A percentile compares a stretch with the other conserved stretches of the same genome.
Conservation (phyloP, 192 early-diverging fungal species). For the Thamnidium elegans region DNA sequence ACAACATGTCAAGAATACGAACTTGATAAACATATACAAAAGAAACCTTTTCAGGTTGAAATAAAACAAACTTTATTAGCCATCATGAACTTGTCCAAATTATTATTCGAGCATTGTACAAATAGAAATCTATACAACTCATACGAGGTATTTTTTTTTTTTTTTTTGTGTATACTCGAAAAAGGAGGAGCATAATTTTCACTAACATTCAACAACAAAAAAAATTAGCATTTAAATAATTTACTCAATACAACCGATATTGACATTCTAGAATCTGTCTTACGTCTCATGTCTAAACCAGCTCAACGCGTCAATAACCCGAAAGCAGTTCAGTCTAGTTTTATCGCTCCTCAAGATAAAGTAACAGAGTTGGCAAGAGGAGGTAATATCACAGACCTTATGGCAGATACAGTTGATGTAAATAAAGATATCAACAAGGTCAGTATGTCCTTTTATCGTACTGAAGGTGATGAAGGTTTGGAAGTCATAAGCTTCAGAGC, state of each 20-base stretch:
- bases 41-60: constrained; percentile 49
- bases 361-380: constrained; percentile 57
- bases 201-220: constrained; percentile 7
- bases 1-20: constrained; percentile 57
- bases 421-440: constrained; percentile 23
- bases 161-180: not conserved
- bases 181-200: not conserved
- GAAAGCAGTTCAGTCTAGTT: constrained; percentile 55
- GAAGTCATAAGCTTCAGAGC: too few species aligned
- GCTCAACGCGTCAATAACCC: constrained; percentile 89
- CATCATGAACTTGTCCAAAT: constrained; percentile 69
- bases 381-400: constrained; percentile 25
- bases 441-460: constrained; percentile 19
- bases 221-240: constrained; percentile 68
- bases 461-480: not conserved
- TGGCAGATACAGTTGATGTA: not conserved
- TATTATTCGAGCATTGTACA: constrained; percentile 90
- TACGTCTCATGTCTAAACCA: constrained; percentile 80
- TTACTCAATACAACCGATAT: constrained; percentile 76
- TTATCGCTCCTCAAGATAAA: constrained; percentile 53
- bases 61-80: constrained; percentile 58
- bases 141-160: constrained; percentile 64
- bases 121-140: constrained; percentile 93
- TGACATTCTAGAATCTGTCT: constrained; percentile 72
- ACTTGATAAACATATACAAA: constrained; percentile 58